These are phyloP conservation scores for Diplosphaera chodatii DNA, from an alignment of 139 green algal species.

Conservation along the genomic window DNA sequence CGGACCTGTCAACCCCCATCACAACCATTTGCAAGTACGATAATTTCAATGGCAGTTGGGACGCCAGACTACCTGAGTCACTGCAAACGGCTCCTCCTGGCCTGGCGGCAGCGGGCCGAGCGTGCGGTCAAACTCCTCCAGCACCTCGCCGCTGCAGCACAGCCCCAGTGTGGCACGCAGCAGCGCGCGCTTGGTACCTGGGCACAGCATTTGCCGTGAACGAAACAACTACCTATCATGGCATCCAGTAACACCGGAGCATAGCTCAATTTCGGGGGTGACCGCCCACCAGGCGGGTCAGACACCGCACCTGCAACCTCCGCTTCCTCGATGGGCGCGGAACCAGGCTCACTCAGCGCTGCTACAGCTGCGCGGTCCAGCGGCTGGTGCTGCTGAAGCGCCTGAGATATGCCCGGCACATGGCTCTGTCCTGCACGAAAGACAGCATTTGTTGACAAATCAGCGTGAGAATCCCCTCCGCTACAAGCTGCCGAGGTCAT, in stretches of 20 bases:
- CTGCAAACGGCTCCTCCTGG: background rate
- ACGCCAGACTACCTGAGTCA: no score
- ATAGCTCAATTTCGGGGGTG: no score
- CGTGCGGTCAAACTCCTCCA: background rate
- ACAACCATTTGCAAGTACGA: no score
- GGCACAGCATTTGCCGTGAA: no score
- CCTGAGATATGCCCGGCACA: conserved; percentile 19
- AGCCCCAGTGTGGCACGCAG: background rate
- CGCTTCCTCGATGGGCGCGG: background rate
- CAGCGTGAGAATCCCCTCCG: no score
- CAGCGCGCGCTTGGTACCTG: background rate
- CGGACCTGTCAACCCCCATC: no score
- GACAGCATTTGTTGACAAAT: background rate
- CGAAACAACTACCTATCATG: no score
- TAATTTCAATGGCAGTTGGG: no score
- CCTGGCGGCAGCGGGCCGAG: background rate
- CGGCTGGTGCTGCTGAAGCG: conserved; percentile 11
- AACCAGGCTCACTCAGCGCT: background rate
- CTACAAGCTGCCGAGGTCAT: no score
- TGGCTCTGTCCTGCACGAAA: conserved; percentile 2
- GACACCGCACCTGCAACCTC: no score
- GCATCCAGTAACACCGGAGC: no score
- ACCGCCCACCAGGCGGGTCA: no score
- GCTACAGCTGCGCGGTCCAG: conserved; percentile 2
- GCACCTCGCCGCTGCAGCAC: background rate